These are phyloP conservation scores for Eucalyptus sp. DNA, from an alignment of 345 rosid genomes.

Conservation along the genomic window DNA sequence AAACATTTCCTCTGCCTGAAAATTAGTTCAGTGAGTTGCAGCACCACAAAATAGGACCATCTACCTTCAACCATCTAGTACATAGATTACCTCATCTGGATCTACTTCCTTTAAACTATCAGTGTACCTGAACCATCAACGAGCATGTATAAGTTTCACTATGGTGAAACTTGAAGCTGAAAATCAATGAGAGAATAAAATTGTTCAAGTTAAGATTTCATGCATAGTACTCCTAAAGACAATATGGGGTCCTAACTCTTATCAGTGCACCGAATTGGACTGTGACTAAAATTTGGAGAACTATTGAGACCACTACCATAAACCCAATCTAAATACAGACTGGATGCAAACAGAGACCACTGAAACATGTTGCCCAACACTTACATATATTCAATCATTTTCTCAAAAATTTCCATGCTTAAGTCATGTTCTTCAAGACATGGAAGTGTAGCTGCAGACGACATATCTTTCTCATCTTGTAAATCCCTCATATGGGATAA, in stretches of 20 bases:
- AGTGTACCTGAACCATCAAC: constrained; percentile 66
- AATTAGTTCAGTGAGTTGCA: constrained; percentile 1
- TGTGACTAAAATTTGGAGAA: not conserved
- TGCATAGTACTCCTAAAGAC: not conserved
- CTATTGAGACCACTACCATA: not conserved
- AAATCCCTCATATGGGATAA: constrained; percentile 70
- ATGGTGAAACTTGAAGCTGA: not conserved
- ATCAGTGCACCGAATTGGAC: not conserved
- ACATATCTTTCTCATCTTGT: constrained; percentile 36
- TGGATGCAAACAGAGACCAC: not conserved
- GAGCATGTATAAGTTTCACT: not conserved
- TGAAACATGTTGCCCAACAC: not conserved
- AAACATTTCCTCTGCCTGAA: constrained; percentile 87
- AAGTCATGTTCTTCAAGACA: constrained; percentile 84
- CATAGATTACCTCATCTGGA: constrained; percentile 60
- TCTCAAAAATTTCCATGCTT: constrained; percentile 72
- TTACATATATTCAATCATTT: constrained; percentile 93
- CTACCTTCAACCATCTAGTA: not conserved
- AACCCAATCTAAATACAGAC: not conserved
- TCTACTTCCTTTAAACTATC: constrained; percentile 78
- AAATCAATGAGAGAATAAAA: not conserved
- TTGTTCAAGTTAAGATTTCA: not conserved
- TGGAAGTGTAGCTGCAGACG: constrained; percentile 32
- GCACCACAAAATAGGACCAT: not conserved
- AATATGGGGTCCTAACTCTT: not conserved